These are phyloP conservation scores for Gillenia trifoliata DNA, from an alignment of 306 rosid species.

Conservation along the genomic window DNA sequence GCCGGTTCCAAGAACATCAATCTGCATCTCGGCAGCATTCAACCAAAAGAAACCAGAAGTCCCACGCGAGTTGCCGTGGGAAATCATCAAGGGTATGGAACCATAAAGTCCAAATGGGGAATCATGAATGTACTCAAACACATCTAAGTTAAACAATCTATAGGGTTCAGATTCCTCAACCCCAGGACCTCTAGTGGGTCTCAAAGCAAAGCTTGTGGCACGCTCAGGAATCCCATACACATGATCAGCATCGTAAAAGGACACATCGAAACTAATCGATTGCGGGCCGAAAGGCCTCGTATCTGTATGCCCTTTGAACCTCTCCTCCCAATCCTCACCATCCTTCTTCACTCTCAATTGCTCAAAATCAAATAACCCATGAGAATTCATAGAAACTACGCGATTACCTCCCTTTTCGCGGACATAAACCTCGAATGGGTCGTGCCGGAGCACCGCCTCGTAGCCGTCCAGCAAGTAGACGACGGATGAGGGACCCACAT, in stretches of 20 bases:
- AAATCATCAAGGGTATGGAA: conserved; percentile 85
- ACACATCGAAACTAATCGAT: conserved; percentile 85
- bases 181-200: conserved; percentile 81
- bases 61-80: conserved; percentile 72
- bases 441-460: conserved; percentile 74
- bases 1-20: conserved; percentile 78
- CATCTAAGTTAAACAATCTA: conserved; percentile 80
- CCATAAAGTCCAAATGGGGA: conserved; percentile 91
- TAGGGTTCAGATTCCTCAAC: conserved; percentile 85
- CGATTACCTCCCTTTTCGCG: conserved; percentile 58
- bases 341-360: conserved; percentile 54
- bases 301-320: conserved; percentile 65
- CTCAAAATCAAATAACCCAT: conserved; percentile 87
- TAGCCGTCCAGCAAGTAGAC: conserved; percentile 57
- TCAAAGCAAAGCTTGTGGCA: conserved; percentile 66
- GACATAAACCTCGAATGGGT: conserved; percentile 82
- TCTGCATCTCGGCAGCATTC: conserved; percentile 98
- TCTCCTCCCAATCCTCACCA: conserved; percentile 82
- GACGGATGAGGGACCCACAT: conserved; percentile 39
- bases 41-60: conserved; percentile 87
- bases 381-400: conserved; percentile 68
- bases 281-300: conserved; percentile 82
- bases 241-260: conserved; percentile 70
- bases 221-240: conserved; percentile 94
- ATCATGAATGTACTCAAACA: conserved; percentile 76